Evolutionary conservation across 495 filamentous ascomycete species (phyloP).

Genomic region (Neurospora sp.): DNA sequence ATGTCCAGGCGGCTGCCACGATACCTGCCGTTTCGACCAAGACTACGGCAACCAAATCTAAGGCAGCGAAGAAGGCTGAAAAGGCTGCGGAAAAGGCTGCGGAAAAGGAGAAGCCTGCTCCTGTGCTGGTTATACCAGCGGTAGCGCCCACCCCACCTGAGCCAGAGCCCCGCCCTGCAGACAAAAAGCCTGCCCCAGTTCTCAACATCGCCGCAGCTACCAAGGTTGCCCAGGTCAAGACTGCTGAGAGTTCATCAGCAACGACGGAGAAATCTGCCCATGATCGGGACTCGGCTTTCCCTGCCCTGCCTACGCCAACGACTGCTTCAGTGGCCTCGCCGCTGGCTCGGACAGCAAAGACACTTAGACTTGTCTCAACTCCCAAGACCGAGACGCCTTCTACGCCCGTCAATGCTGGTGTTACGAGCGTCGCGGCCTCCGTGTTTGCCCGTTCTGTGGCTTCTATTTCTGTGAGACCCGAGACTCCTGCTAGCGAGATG

Average conservation of each 20-base stretch:
- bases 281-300: slow-evolving; percentile 32
- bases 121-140: slow-evolving; percentile 17
- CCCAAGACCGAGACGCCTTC: slow-evolving; percentile 57
- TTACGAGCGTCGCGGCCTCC: slow-evolving; percentile 11
- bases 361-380: slow-evolving; percentile 61
- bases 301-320: slow-evolving; percentile 43
- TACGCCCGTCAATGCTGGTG: slow-evolving; percentile 11
- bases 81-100: slow-evolving; percentile 9
- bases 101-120: slow-evolving; percentile 3
- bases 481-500: slow-evolving; percentile 65
- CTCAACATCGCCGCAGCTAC: slow-evolving; percentile 54
- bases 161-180: slow-evolving; percentile 10
- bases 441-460: slow-evolving; percentile 23
- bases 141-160: slow-evolving; percentile 25
- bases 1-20: slow-evolving; percentile 12
- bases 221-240: slow-evolving; percentile 22
- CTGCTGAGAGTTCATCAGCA: slow-evolving; percentile 14
- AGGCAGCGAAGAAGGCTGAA: slow-evolving; percentile 15
- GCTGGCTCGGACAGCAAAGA: slow-evolving; percentile 36
- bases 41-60: slow-evolving; percentile 14
- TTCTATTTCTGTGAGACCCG: slow-evolving; percentile 53
- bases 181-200: slow-evolving; percentile 48
- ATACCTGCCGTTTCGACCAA: slow-evolving; percentile 16
- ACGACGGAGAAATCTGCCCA: slow-evolving; percentile 20
- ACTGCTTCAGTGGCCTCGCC: slow-evolving; percentile 38